These are phyloP conservation scores for Candida gorgasii DNA, from an alignment of 805 yeast genomes.

Conservation along the genomic window DNA sequence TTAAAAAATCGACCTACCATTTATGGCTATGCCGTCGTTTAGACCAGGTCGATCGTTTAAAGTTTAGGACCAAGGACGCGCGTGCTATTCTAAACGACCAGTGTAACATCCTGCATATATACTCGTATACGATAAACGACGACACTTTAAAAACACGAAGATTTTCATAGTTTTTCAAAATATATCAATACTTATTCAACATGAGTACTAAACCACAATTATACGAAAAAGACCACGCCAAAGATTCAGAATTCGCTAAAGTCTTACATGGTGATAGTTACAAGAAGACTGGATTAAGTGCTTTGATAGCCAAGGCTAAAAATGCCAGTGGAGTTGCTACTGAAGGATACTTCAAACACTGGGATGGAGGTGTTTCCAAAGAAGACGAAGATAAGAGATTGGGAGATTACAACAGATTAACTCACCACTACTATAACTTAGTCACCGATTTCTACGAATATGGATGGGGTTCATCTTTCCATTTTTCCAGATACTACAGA, in stretches of 20 bases:
- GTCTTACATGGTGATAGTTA: slow-evolving; percentile 83
- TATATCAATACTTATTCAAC: slow-evolving; percentile 2
- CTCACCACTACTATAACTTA: slow-evolving; percentile 94
- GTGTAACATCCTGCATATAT: slow-evolving; percentile 7
- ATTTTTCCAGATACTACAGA: slow-evolving; percentile 87
- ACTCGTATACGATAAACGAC: slow-evolving; percentile 17
- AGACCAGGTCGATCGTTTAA: neutral
- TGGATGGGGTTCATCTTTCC: slow-evolving; percentile 99
- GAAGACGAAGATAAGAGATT: slow-evolving; percentile 74
- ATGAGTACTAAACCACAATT: slow-evolving; percentile 20
- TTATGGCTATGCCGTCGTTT: no score
- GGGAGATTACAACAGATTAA: slow-evolving; percentile 83
- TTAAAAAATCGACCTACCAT: no score
- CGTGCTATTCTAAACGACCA: slow-evolving; percentile 2
- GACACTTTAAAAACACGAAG: slow-evolving; percentile 10
- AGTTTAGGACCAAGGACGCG: neutral
- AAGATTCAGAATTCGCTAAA: slow-evolving; percentile 74
- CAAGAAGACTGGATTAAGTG: slow-evolving; percentile 68
- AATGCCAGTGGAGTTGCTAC: slow-evolving; percentile 78
- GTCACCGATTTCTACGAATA: slow-evolving; percentile 98
- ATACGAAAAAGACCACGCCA: slow-evolving; percentile 52
- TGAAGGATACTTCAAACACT: slow-evolving; percentile 90
- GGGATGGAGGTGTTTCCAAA: slow-evolving; percentile 87
- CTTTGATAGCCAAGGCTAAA: slow-evolving; percentile 74
- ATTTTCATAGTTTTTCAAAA: neutral